Percentiles rank a stretch among this genome's conserved stretches.
These are phyloP conservation scores for Fusarium sarcochroum DNA, from an alignment of 2,329 filamentous ascomycete species.

Conservation along the genomic window DNA sequence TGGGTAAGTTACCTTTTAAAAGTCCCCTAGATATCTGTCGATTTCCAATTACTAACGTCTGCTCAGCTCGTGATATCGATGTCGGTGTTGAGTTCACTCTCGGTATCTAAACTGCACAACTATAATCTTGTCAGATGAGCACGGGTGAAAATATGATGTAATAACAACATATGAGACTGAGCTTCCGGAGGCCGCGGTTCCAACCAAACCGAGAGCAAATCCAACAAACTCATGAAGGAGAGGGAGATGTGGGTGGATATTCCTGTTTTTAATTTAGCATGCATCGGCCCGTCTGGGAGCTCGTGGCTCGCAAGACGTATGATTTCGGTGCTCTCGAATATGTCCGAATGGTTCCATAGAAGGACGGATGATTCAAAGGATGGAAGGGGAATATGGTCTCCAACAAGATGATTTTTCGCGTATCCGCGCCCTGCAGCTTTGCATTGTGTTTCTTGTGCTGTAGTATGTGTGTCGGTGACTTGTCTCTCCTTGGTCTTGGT, in stretches of 20 bases:
- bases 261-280: slow-evolving; percentile 51
- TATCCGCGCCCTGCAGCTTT: slow-evolving; percentile 16
- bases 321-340: slow-evolving; percentile 42
- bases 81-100: slow-evolving; percentile 96
- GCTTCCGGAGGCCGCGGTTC: slow-evolving; percentile 31
- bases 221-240: slow-evolving; percentile 32
- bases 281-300: slow-evolving; percentile 45
- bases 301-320: slow-evolving; percentile 37
- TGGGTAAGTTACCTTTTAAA: slow-evolving; percentile 73
- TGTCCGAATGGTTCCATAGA: slow-evolving; percentile 44
- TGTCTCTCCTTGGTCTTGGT: not conserved
- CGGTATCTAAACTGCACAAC: slow-evolving; percentile 79
- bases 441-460: not conserved
- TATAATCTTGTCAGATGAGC: slow-evolving; percentile 30
- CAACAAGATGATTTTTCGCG: slow-evolving; percentile 47
- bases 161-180: slow-evolving; percentile 45
- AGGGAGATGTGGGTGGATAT: slow-evolving; percentile 40
- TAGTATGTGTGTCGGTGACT: not conserved
- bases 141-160: slow-evolving; percentile 48
- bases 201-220: slow-evolving; percentile 37
- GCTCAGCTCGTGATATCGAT: slow-evolving; percentile 89
- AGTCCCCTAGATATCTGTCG: not conserved
- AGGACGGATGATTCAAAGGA: slow-evolving; percentile 45
- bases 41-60: slow-evolving; percentile 36
- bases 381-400: slow-evolving; percentile 44